Conservation (phyloP, 768 basidiomycete genomes). For the Suillus decipiens region DNA sequence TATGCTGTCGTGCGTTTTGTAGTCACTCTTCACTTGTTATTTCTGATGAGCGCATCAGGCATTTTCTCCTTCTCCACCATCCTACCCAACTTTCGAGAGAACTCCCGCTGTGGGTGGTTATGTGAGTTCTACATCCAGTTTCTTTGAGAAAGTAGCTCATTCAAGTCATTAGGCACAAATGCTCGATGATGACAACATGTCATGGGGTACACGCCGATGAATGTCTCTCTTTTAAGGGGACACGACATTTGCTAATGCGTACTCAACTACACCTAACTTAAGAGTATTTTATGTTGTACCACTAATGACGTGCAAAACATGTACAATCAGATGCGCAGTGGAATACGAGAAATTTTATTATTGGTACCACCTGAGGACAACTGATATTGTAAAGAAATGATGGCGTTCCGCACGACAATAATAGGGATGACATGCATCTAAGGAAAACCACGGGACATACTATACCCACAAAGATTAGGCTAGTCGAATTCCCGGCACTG, state of each 20-base stretch:
- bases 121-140: conserved; percentile 14
- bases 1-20: conserved; percentile 21
- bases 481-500: not conserved
- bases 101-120: conserved; percentile 14
- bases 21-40: not conserved
- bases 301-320: conserved; percentile 13
- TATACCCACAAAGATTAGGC: not conserved
- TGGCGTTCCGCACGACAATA: not conserved
- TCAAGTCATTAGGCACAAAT: conserved; percentile 22
- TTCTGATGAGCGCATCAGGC: conserved; percentile 15
- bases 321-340: conserved; percentile 14
- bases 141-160: not conserved
- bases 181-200: conserved; percentile 33
- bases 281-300: conserved; percentile 12
- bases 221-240: conserved; percentile 15
- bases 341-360: not conserved
- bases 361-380: not conserved
- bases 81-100: conserved; percentile 7
- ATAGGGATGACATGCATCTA: not conserved
- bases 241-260: not conserved
- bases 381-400: not conserved
- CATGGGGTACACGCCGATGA: conserved; percentile 18
- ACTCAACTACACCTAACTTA: conserved; percentile 9
- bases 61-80: conserved; percentile 9
- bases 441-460: not conserved